A percentile compares a stretch with the other conserved stretches of the same genome.
These are phyloP conservation scores for Psilocybe tampanensis DNA, from an alignment of 768 basidiomycete species.

Conservation along the genomic window DNA sequence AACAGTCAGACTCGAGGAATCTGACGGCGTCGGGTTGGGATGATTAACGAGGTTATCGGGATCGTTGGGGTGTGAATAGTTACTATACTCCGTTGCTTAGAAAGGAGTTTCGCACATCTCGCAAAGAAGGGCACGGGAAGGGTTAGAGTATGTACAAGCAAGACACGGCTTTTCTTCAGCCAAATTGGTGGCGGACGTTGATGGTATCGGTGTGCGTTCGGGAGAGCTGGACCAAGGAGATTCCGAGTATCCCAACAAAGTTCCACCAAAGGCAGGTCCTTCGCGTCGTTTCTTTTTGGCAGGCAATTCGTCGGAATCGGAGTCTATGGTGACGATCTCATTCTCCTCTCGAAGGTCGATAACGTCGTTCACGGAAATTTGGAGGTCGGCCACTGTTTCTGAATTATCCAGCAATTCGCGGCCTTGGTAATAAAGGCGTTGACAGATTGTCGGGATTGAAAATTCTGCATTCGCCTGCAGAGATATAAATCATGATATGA, in stretches of 20 bases:
- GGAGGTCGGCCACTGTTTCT: constrained; percentile 56
- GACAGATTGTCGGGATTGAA: constrained; percentile 74
- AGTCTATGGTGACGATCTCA: constrained; percentile 59
- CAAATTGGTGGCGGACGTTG: constrained; percentile 17
- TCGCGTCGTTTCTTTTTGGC: constrained; percentile 50
- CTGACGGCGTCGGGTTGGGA: too few species aligned
- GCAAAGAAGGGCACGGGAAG: constrained; percentile 42
- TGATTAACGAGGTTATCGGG: too few species aligned
- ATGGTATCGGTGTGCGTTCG: constrained; percentile 19
- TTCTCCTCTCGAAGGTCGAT: constrained; percentile 67
- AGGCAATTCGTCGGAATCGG: constrained; percentile 48
- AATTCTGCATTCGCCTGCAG: constrained; percentile 61
- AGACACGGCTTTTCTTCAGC: constrained; percentile 45
- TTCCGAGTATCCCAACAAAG: constrained; percentile 52
- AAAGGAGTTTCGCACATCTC: constrained; percentile 49
- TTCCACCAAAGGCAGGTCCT: constrained; percentile 73
- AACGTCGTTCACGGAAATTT: constrained; percentile 56
- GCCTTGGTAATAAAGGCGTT: constrained; percentile 65
- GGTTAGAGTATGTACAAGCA: constrained; percentile 62
- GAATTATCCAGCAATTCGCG: constrained; percentile 67
- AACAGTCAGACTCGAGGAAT: too few species aligned
- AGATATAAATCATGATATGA: background rate
- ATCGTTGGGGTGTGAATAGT: too few species aligned
- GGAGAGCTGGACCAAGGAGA: constrained; percentile 27
- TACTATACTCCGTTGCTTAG: constrained; percentile 17